A percentile compares a stretch with the other conserved stretches of the same genome.
phyloP scores from a whole-genome alignment of 1,284 basidiomycete genomes.

The Schizopora paradoxa region DNA sequence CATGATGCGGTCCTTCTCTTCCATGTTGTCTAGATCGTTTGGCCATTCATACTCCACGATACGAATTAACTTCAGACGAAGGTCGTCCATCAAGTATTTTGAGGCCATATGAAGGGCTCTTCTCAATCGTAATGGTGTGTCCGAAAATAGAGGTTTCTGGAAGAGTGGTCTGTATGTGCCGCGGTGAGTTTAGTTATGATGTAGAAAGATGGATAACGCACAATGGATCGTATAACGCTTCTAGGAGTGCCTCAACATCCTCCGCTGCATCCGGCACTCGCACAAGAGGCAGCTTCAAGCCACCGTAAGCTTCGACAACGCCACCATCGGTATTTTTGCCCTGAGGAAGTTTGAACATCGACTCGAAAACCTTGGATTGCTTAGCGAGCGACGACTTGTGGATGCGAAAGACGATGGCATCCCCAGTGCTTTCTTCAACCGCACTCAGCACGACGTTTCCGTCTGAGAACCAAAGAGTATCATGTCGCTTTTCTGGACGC shows the following conservation, averaged over 20 bases:
- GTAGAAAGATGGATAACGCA: neutral
- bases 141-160: neutral
- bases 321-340: neutral
- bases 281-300: constrained; percentile 27
- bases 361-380: neutral
- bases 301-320: constrained; percentile 26
- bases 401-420: neutral
- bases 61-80: neutral
- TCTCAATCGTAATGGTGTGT: neutral
- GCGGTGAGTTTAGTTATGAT: neutral
- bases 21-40: neutral
- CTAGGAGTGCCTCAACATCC: neutral
- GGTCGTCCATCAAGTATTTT: constrained; percentile 2
- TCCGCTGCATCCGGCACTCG: neutral
- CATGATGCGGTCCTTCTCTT: neutral
- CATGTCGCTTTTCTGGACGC: too few species aligned
- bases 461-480: neutral
- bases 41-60: neutral
- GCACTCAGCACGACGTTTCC: neutral
- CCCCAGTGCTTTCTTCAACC: too few species aligned
- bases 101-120: neutral
- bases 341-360: constrained; percentile 2
- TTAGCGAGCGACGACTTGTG: neutral
- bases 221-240: neutral
- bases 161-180: too few species aligned